Evolutionary conservation across 805 yeast genomes (phyloP), one percentile per base, ranked within the genome.

Genomic region (Naumovozyma dairenensis): DNA sequence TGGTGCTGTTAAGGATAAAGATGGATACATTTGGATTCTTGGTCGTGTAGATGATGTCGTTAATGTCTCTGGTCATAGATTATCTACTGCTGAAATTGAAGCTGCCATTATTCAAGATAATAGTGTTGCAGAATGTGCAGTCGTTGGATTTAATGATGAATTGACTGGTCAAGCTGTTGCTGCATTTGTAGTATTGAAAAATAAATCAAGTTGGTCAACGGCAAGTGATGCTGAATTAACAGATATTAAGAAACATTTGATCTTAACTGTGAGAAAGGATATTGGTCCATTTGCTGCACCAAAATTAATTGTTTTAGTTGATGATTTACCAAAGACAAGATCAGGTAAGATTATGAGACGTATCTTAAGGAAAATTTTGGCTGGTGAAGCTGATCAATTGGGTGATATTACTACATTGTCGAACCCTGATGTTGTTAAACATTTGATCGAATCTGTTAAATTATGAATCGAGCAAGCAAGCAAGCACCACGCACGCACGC

Each of bases 21-120:
- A 81, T 54, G 93, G 93, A 5, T 82, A 72, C 65, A 78, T 74
- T 63, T 82, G 92, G 87, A 80, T 82, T 44, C 60, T 80, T 51
- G 93, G 93, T 36, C 71, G 93, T 63, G 92, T 82, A 40, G 93
- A 82, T 58, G 93, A 82, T 57, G 93, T 82, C 39, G 93, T 82
- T 33, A 82, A 82, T 54, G 92, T 82, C 27, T 76, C 85, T 22
- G 93, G 93, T 37, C 93, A 82, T 64, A 69, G 93, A 57, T 66
- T 82, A 49, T 80, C 92, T n/a, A 82, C 93, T 31, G 85, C 93
- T 24, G 93, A 82, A 60, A 81, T 82, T 46, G 93, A 82, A 62
- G 82, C 87, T 31, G 86, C 89, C 5, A 64, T 82, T 41, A 68
- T 79, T 44, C 89, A 80, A 58, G 81, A 80, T 59, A 60, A 66